These are phyloP conservation scores for Zarea fungicola DNA, from an alignment of 2,329 filamentous ascomycete genomes.

Conservation along the genomic window DNA sequence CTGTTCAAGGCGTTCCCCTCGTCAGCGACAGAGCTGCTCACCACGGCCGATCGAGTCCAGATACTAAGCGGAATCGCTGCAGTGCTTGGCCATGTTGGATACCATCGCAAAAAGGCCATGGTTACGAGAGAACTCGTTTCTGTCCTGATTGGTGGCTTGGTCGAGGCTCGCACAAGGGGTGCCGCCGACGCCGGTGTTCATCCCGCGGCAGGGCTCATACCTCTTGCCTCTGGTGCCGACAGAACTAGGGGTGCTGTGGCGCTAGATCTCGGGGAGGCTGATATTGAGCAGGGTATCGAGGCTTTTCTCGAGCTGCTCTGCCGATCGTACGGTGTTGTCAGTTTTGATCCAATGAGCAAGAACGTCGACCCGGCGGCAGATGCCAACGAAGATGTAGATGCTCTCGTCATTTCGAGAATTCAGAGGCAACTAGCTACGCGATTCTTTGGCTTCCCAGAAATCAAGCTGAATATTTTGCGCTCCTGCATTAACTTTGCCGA, in stretches of 20 bases:
- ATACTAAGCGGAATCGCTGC: constrained; percentile 81
- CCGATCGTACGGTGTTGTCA: constrained; percentile 59
- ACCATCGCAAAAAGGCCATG: constrained; percentile 86
- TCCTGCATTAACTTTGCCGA: constrained; percentile 94
- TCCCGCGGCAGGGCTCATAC: constrained; percentile 80
- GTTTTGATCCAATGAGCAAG: constrained; percentile 34
- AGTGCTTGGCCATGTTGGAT: constrained; percentile 73
- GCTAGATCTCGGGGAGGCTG: constrained; percentile 58
- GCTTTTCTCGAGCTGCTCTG: constrained; percentile 56
- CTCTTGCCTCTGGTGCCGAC: constrained; percentile 53
- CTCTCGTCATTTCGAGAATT: constrained; percentile 51
- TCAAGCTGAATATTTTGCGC: constrained; percentile 83
- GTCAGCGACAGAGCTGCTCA: constrained; percentile 60
- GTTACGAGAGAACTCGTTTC: constrained; percentile 81
- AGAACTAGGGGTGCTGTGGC: constrained; percentile 47
- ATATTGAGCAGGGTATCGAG: constrained; percentile 62
- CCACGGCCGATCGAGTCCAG: constrained; percentile 68
- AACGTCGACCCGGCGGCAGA: constrained; percentile 19
- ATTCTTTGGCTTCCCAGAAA: constrained; percentile 69
- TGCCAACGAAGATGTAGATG: constrained; percentile 42
- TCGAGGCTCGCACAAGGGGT: constrained; percentile 85
- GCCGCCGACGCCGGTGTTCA: constrained; percentile 96
- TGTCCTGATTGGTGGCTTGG: constrained; percentile 74
- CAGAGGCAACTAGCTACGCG: constrained; percentile 51
- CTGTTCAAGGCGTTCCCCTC: constrained; percentile 68